Evolutionary conservation across 345 rosid genomes (phyloP).

Genomic region (Linum trigynum): DNA sequence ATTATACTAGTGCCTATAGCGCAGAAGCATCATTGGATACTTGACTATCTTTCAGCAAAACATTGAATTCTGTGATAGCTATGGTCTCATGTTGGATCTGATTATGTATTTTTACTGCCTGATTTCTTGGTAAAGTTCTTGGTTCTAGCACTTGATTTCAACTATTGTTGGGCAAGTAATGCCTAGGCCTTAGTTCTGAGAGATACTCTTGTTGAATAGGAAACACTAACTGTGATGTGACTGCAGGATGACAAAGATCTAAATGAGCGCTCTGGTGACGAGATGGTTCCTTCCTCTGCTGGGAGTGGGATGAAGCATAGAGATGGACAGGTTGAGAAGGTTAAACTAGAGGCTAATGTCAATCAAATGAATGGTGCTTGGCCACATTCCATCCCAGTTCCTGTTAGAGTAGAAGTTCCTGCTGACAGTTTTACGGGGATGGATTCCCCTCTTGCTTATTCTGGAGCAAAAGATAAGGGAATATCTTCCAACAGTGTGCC

Average conservation of each 20-base stretch:
- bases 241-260: constrained; percentile 33
- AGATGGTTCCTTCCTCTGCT: constrained; percentile 21
- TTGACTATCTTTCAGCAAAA: too few species aligned
- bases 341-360: constrained; percentile 26
- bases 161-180: too few species aligned
- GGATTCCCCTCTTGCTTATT: constrained; percentile 24
- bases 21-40: too few species aligned
- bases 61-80: too few species aligned
- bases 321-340: constrained; percentile 20
- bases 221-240: background rate
- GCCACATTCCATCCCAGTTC: constrained; percentile 10
- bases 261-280: constrained; percentile 26
- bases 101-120: too few species aligned
- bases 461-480: constrained; percentile 28
- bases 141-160: background rate
- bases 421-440: constrained; percentile 21
- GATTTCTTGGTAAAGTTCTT: background rate
- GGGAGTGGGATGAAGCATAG: constrained; percentile 30
- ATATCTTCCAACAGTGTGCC: constrained; percentile 21
- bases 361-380: background rate
- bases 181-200: background rate
- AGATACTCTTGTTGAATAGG: background rate
- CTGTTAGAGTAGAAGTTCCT: constrained; percentile 26
- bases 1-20: too few species aligned
- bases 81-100: too few species aligned